A percentile compares a stretch with the other conserved stretches of the same genome.
phyloP scores from a whole-genome alignment of 1,284 basidiomycete species.

The Leccinum pachyderme region DNA sequence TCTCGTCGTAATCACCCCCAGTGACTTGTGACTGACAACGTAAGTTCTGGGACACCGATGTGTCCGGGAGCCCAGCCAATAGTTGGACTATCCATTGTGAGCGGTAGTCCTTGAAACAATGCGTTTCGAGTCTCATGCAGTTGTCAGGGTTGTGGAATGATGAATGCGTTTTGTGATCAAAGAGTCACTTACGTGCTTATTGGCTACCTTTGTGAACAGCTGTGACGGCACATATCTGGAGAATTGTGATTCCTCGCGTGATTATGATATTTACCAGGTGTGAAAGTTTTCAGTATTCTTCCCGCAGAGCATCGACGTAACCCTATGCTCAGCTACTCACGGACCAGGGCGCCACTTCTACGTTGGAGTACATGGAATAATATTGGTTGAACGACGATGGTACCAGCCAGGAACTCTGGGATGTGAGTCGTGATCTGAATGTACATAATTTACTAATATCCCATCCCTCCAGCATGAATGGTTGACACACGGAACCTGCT shows the following conservation, averaged over 20 bases:
- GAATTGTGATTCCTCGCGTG: slow-evolving; percentile 65
- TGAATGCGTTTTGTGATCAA: slow-evolving; percentile 41
- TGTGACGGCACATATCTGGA: slow-evolving; percentile 66
- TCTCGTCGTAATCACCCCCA: not conserved
- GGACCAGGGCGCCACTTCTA: slow-evolving; percentile 55
- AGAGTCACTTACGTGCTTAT: slow-evolving; percentile 1
- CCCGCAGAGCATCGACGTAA: not conserved
- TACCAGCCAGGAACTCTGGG: slow-evolving; percentile 65
- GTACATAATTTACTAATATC: slow-evolving; percentile 10
- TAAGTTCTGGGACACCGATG: slow-evolving; percentile 65
- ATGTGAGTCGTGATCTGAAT: slow-evolving; percentile 42
- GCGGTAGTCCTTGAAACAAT: slow-evolving; percentile 14
- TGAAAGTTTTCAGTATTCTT: slow-evolving; percentile 15
- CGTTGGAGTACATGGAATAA: slow-evolving; percentile 68
- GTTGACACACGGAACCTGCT: slow-evolving; percentile 74
- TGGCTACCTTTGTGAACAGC: slow-evolving; percentile 33
- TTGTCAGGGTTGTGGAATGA: slow-evolving; percentile 66
- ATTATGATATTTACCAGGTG: slow-evolving; percentile 56
- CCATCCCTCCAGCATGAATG: slow-evolving; percentile 56
- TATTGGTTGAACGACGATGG: slow-evolving; percentile 68
- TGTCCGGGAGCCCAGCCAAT: slow-evolving; percentile 59
- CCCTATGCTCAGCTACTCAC: slow-evolving; percentile 50
- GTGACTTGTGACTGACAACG: slow-evolving; percentile 1
- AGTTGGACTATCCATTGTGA: slow-evolving; percentile 78
- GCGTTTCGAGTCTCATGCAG: slow-evolving; percentile 5